Conservation (phyloP, 2,329 filamentous ascomycete genomes). For the Cladophialophora psammophila region DNA sequence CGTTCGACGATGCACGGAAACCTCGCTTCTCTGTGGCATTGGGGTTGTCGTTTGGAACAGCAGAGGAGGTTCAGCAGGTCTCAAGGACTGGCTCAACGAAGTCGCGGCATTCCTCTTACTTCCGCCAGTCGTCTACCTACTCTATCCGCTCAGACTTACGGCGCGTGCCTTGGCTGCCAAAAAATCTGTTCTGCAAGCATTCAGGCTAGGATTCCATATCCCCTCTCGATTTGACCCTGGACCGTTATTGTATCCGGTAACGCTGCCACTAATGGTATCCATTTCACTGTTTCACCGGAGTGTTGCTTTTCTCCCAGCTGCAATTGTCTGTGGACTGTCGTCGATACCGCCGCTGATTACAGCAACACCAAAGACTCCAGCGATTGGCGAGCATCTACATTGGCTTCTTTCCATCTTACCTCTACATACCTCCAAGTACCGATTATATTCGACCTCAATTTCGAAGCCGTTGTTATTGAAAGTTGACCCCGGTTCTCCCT, state of each 20-base stretch:
- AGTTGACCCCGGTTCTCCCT: constrained; percentile 24
- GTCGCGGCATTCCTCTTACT: constrained; percentile 29
- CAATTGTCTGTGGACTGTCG: constrained; percentile 80
- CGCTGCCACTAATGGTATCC: constrained; percentile 78
- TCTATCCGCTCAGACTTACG: constrained; percentile 36
- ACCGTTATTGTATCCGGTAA: constrained; percentile 83
- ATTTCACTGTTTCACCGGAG: constrained; percentile 73
- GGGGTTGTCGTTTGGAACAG: constrained; percentile 43
- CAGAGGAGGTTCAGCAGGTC: constrained; percentile 18
- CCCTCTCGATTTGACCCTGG: constrained; percentile 88
- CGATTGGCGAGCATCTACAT: constrained; percentile 70
- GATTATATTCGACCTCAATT: not conserved
- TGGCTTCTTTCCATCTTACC: constrained; percentile 81
- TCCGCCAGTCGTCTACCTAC: constrained; percentile 32
- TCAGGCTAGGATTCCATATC: constrained; percentile 59
- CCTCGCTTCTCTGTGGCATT: constrained; percentile 61
- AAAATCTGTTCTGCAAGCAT: constrained; percentile 25
- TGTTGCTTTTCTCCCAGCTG: constrained; percentile 71
- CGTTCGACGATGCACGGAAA: constrained; percentile 61
- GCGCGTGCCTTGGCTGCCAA: constrained; percentile 24
- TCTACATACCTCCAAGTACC: constrained; percentile 47
- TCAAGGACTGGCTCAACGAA: constrained; percentile 33
- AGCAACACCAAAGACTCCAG: constrained; percentile 63
- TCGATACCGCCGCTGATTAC: constrained; percentile 77
- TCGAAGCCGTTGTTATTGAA: constrained; percentile 28